Percentiles rank a stretch among this genome's conserved stretches.
phyloP scores from a whole-genome alignment of 75 land plant species.

The Cunninghamia lanceolata region DNA sequence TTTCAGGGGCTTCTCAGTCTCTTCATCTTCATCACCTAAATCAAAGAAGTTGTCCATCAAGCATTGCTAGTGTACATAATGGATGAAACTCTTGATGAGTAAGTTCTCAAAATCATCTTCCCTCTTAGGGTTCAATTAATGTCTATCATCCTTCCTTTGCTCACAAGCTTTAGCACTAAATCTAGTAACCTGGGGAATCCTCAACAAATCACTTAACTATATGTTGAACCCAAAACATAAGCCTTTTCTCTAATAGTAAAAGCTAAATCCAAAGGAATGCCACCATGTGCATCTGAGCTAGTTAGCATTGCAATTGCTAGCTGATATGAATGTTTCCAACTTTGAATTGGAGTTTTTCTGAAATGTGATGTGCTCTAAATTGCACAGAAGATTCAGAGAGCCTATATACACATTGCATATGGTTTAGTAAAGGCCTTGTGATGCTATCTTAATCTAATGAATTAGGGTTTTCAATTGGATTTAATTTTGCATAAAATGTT shows the following conservation, averaged over 20 bases:
- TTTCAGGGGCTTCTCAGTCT: background rate
- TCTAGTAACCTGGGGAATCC: no score
- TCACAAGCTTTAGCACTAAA: no score
- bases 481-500: background rate
- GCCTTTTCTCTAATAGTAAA: no score
- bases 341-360: background rate
- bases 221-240: no score
- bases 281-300: no score
- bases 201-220: no score
- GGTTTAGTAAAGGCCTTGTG: slow-evolving; percentile 19
- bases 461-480: background rate
- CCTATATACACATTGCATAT: background rate
- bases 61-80: slow-evolving; percentile 53
- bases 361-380: background rate
- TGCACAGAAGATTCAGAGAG: background rate
- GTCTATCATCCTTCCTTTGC: no score
- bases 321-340: background rate
- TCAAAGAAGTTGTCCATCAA: background rate
- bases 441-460: slow-evolving; percentile 13
- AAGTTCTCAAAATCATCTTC: slow-evolving; percentile 82
- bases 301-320: no score
- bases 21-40: slow-evolving; percentile 15
- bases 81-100: slow-evolving; percentile 49
- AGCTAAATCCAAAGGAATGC: no score
- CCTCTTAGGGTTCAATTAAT: no score